Evolutionary conservation across 1,139 yeast species (phyloP), one percentile per base, ranked within the genome.

Genomic region (Eremothecium sinecaudum): DNA sequence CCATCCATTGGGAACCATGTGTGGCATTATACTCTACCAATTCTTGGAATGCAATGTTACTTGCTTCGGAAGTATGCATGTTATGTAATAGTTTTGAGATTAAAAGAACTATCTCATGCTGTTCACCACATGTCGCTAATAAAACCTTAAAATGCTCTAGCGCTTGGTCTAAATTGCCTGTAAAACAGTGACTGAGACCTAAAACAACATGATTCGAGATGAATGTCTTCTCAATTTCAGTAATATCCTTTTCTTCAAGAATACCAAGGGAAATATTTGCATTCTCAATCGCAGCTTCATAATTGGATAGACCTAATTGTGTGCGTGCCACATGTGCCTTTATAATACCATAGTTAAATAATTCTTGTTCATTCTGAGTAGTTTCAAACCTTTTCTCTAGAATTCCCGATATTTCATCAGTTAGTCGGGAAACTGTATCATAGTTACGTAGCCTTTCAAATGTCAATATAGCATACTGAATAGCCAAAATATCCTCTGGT

Each of bases 61-160:
- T 76, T 5, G 90, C 76, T n/a, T 78, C 87, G 15, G 69, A 73
- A 0, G 76, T 71, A 6, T 76, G 79, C 38, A 73, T 73, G 1
- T 84, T 82, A 64, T 80, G 79, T 35, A 90, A 65, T 1, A 86
- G 79, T 50, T 84, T 94, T 0, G 93, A 75, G 18, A 83, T 69
- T 24, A 90, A 61, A 5, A 79, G 71, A 10, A 83, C 75, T n/a
- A 84, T 66, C 41, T 77, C 69, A 41, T 69, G 67, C 31, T 79
- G 73, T 28, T 67, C 71, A 8, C 71, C 69, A 14, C 75, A 70
- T 12, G 65, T 59, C 36, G 69, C 69, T 36, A 84, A 60, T 7
- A 90, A 73, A 24, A 62, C 56, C 42, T 73, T 75, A 50, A 87
- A 76, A 49, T 78, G 76, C 4, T 68, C 73, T 36, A 90, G 58